Conservation (phyloP, 352 stramenopile species). For the Phytophthora litchii region DNA sequence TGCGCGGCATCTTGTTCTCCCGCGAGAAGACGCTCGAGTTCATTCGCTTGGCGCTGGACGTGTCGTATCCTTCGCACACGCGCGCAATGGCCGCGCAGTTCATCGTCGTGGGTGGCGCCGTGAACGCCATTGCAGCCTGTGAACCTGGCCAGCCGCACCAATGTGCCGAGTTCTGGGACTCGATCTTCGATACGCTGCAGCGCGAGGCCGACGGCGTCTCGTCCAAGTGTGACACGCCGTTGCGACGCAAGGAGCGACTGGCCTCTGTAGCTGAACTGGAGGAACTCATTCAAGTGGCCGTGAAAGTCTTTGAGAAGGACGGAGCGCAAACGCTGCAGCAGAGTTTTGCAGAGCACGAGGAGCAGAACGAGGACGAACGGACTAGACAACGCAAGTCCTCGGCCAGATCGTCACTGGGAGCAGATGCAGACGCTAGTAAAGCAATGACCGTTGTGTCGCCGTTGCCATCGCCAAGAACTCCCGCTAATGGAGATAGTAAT, state of each 20-base stretch:
- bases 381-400: constrained; percentile 35
- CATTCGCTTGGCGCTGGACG: constrained; percentile 67
- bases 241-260: constrained; percentile 48
- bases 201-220: constrained; percentile 58
- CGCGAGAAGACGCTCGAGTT: constrained; percentile 77
- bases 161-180: constrained; percentile 72
- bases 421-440: constrained; percentile 19
- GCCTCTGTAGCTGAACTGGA: constrained; percentile 70
- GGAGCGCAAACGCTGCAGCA: constrained; percentile 71
- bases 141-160: constrained; percentile 48
- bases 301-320: constrained; percentile 75
- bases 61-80: constrained; percentile 60
- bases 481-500: constrained; percentile 11
- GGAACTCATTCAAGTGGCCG: constrained; percentile 77
- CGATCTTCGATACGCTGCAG: constrained; percentile 70
- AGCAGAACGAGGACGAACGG: constrained; percentile 16
- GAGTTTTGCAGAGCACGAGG: constrained; percentile 60
- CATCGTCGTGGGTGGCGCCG: constrained; percentile 69
- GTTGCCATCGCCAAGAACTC: constrained; percentile 31
- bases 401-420: constrained; percentile 34
- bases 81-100: constrained; percentile 76
- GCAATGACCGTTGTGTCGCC: constrained; percentile 17
- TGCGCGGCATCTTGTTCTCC: constrained; percentile 78
- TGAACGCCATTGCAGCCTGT: constrained; percentile 61
- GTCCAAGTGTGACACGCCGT: constrained; percentile 39